Conservation (phyloP, 257 asterid species). For the Solanum chilense region DNA sequence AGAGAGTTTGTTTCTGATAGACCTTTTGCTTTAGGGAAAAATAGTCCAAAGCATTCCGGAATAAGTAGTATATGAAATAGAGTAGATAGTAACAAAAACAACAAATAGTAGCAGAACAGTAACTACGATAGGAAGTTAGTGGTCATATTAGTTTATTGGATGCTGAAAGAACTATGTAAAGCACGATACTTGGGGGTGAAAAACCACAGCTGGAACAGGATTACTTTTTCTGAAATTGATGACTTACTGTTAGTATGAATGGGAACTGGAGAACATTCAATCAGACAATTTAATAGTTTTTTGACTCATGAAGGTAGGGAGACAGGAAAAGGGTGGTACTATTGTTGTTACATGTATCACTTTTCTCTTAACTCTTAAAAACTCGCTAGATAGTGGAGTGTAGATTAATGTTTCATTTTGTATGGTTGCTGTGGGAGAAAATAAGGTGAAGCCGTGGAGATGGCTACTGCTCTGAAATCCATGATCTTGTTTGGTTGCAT, state of each 20-base stretch:
- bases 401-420: background rate
- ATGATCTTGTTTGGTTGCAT: background rate
- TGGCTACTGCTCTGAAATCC: background rate
- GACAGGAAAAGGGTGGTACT: background rate
- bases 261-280: background rate
- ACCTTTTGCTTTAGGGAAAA: background rate
- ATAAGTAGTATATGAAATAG: background rate
- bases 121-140: background rate
- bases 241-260: background rate
- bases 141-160: background rate
- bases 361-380: background rate
- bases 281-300: background rate
- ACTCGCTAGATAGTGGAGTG: background rate
- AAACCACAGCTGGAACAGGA: background rate
- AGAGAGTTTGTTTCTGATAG: background rate
- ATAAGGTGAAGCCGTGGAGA: background rate
- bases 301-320: background rate
- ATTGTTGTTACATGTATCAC: background rate
- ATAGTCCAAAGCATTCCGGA: background rate
- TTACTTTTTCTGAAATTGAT: background rate
- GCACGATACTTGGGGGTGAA: background rate
- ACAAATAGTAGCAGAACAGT: background rate
- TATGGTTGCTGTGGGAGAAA: background rate
- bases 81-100: background rate
- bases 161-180: background rate